A percentile compares a stretch with the other conserved stretches of the same genome.
Conservation (phyloP, 1,284 basidiomycete species). For the Cryptococcus hybrid region DNA sequence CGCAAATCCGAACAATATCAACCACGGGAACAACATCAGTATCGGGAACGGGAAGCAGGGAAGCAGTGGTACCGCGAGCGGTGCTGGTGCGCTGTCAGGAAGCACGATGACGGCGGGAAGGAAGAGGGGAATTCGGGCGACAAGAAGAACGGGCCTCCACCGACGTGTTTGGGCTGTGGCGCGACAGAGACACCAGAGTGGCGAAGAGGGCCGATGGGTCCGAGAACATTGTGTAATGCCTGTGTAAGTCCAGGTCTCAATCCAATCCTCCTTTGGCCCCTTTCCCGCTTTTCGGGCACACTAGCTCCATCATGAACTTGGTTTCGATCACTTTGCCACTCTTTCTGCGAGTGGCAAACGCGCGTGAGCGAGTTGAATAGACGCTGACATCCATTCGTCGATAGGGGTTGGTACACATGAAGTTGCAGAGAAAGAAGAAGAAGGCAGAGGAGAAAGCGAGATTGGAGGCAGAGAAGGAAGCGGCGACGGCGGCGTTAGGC, state of each 20-base stretch:
- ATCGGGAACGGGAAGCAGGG: constrained; percentile 3
- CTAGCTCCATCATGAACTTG: too few relatives aligned
- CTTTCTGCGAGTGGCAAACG: neutral
- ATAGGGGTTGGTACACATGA: constrained; percentile 47
- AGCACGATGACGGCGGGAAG: neutral
- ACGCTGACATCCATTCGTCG: neutral
- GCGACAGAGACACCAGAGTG: constrained; percentile 51
- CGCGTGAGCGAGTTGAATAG: neutral
- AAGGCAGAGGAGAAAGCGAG: constrained; percentile 40
- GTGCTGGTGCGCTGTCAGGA: neutral
- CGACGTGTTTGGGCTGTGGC: constrained; percentile 45
- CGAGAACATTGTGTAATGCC: constrained; percentile 49
- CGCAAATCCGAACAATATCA: too few relatives aligned
- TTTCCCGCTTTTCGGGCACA: too few relatives aligned
- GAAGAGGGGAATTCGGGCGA: constrained; percentile 8
- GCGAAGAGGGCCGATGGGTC: constrained; percentile 49
- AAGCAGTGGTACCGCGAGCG: neutral
- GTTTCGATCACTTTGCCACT: neutral
- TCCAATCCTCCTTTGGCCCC: too few relatives aligned
- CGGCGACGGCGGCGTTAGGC: neutral
- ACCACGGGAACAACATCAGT: neutral
- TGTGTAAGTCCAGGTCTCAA: constrained; percentile 36
- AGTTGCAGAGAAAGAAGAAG: constrained; percentile 42
- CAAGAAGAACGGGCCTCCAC: constrained; percentile 10
- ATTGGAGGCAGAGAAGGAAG: constrained; percentile 11